Evolutionary conservation across 768 basidiomycete genomes (phyloP), one percentile per base, ranked within the genome.

Genomic region (Phylloporus arenicola): DNA sequence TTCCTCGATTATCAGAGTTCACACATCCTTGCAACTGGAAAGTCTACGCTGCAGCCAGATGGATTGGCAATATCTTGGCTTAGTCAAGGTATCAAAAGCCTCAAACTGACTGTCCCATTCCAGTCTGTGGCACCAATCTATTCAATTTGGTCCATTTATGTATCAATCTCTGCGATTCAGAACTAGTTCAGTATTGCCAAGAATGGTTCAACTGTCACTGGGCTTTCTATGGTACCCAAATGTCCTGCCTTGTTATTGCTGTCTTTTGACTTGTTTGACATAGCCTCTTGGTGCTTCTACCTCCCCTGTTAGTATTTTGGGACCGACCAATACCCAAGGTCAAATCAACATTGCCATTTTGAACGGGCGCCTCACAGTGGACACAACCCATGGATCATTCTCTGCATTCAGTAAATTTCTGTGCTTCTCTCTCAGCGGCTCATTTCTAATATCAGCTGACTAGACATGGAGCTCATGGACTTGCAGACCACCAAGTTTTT

Each of bases 1-100:
- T 88, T 86, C 60, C 69, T 89, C 55, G 88, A 89, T 57, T 75
- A 82, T 20, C 77, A 79, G 20, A 64, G 57, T 16, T 80, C 83
- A 4, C 74, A 70, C 4, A 82, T 88, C 33, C 60, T 81, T 50
- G 86, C 84, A 2, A 71, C 68, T 12, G 86, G 86, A 14, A 62
- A 69, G 44, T 82, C 82, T 19, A 81, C 84, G 10, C 62, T 76
- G 4, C 83, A 83, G 53, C 43, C 67, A 3, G 81, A 85, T 61
- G 78, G 79, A 24, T 66, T 76, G 12, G 58, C 66, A 5, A 77
- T 88, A 49, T 78, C 79, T 8, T 89, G 86, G 86, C 76, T 89
- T 14, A 83, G 75, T 50, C 62, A 71, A 47, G 86, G 84, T 7
- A 63, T 89, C 27, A 61, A 78, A 57, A 72, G 74, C 22, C 74